Evolutionary conservation across 148 eudicot species (phyloP).

Genomic region (Rhododendron vialii): DNA sequence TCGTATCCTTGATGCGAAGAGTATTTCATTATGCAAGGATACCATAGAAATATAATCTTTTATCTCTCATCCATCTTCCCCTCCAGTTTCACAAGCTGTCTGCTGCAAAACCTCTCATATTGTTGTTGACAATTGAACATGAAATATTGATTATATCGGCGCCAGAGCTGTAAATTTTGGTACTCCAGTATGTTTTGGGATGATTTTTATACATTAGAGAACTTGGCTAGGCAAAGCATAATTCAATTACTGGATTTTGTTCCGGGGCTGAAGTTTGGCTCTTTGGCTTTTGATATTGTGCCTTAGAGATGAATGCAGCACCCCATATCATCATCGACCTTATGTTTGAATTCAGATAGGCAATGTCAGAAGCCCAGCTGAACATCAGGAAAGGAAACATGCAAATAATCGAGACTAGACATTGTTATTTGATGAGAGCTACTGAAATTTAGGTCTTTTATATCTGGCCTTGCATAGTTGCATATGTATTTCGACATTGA

Average conservation of each 20-base stretch:
- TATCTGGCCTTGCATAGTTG: too few species aligned
- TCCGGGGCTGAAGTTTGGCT: constrained; percentile 34
- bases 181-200: not conserved
- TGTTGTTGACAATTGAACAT: not conserved
- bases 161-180: not conserved
- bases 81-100: not conserved
- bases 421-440: not conserved
- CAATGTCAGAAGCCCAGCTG: constrained; percentile 15
- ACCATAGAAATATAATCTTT: not conserved
- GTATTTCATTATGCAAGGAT: not conserved
- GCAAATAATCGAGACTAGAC: not conserved
- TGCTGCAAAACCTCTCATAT: not conserved
- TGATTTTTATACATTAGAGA: not conserved
- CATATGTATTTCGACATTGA: not conserved
- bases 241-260: not conserved
- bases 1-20: not conserved
- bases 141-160: not conserved
- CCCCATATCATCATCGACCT: constrained; percentile 23
- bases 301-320: constrained; percentile 37
- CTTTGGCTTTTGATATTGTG: constrained; percentile 23
- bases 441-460: too few species aligned
- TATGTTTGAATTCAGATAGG: not conserved
- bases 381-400: constrained; percentile 1
- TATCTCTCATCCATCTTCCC: not conserved
- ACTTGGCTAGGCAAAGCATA: not conserved